Base-by-base conservation (phyloP, 139 green algal species). In the Chlamydomonas incerta region DNA sequence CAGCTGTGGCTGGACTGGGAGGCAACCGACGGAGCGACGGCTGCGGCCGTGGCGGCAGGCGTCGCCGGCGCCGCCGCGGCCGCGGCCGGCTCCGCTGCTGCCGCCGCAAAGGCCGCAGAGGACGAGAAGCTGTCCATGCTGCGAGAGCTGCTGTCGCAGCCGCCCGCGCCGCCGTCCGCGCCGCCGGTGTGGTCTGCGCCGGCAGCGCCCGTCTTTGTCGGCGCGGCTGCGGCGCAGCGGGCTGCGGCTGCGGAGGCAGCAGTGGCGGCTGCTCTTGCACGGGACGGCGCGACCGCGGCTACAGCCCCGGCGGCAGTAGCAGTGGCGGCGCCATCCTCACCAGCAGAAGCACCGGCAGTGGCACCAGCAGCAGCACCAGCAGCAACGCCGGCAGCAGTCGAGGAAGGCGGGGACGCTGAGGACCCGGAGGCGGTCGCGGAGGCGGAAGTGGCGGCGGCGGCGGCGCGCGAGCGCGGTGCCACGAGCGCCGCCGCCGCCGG, bases 1-100 rank as follows among this genome's bases (percentile, higher is more conserved):
- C 85, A 90, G 47, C 79, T 94, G 34, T 96, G 93, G 94, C 60
- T 91, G 34, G 18, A 62, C 33, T 95, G 92, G 89, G 88, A 81
- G 26, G 83, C 77, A 17, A 65, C 28, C 46, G 77, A 74, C 63
- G 63, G 63, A 41, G 21, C n/a, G 8, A 63, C 63, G 57, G 77
- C 77, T 21, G 77, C 66, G 20, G 79, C 79, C 6, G 79, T 31
- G 1, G 79, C 79, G 0, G 65, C 79, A 0, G 66, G 29, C 2
- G 66, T 26, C 11, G 65, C 66, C 47, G 79, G 33, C 21, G 79
- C 47, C 23, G 79, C 47, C 2, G 79, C 79, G 8, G 65, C 63
- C n/a, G 79, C 66, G 23, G 66, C 79, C 0, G 66, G 66, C 31
- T 57, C 65, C 3, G 79, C 79, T 2, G 79, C 79, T 9, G 79